Evolutionary conservation across 768 basidiomycete species (phyloP).

Genomic region (Psilocybe tampanensis): DNA sequence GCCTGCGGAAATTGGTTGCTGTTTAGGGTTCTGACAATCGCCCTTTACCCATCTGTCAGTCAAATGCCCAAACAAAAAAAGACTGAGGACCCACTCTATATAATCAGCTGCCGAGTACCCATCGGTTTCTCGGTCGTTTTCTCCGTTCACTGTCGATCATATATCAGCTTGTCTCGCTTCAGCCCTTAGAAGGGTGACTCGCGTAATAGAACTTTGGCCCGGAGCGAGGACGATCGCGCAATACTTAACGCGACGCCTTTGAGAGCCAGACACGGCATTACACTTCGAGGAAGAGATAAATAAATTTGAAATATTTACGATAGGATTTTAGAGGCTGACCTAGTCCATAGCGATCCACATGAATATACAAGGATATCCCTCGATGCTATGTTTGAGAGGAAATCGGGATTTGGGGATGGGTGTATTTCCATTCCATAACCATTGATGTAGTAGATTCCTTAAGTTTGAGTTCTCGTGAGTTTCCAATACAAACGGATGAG

Average conservation of each 20-base stretch:
- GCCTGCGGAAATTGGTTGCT: slow-evolving; percentile 51
- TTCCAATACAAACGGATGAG: no score
- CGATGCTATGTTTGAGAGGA: slow-evolving; percentile 59
- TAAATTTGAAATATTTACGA: no score
- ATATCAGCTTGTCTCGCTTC: not conserved
- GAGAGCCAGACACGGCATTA: slow-evolving; percentile 90
- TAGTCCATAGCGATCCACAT: slow-evolving; percentile 94
- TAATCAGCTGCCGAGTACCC: slow-evolving; percentile 87
- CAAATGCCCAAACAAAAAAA: not conserved
- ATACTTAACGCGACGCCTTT: slow-evolving; percentile 79
- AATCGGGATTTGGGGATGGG: slow-evolving; percentile 84
- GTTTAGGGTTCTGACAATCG: slow-evolving; percentile 74
- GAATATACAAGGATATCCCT: slow-evolving; percentile 84
- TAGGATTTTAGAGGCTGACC: slow-evolving; percentile 46
- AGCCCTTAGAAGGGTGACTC: slow-evolving; percentile 29
- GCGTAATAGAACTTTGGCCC: slow-evolving; percentile 87
- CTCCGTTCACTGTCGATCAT: slow-evolving; percentile 67
- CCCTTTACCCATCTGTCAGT: slow-evolving; percentile 37
- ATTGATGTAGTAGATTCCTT: slow-evolving; percentile 88
- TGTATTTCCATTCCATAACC: slow-evolving; percentile 91
- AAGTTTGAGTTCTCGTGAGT: not conserved
- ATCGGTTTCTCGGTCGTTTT: slow-evolving; percentile 89
- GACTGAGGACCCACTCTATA: slow-evolving; percentile 53
- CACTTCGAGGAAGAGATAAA: slow-evolving; percentile 40
- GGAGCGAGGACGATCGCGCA: slow-evolving; percentile 68